Evolutionary conservation across 2,329 filamentous ascomycete species (phyloP), one percentile per base, ranked within the genome.

Genomic region (Fusarium hainanense): DNA sequence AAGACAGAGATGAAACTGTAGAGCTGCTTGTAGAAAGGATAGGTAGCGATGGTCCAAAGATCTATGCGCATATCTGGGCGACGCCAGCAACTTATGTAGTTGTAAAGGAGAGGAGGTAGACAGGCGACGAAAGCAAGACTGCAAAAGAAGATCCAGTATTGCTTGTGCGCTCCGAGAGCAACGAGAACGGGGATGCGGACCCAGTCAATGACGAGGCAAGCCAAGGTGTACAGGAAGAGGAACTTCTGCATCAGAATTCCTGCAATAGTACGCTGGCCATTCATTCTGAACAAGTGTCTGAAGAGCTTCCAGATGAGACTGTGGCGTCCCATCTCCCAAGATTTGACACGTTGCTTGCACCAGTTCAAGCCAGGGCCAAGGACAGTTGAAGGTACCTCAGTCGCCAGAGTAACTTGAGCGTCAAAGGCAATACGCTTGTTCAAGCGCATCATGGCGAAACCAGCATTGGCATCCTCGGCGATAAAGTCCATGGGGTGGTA

Each of bases 291-390:
- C 2, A 63, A 6, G 12, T 62, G 47, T 4, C 57, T 57, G 2
- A 43, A 28, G 12, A 63, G 34, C 47, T 62, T 63, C 57, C 57
- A 55, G 10, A 62, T 62, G 2, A 63, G 46, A 40, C 57, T 68
- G 55, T 70, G 67, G 0, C 67, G 54, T 16, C 67, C 66, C 57
- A 69, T 70, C 20, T 70, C 66, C 67, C 67, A 69, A 4, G 67
- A 69, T 54, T 58, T 66, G 54, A 69, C 51, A n/a, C 67, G 47
- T 40, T 69, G 67, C 27, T 70, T 70, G 54, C 59, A 70, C 67
- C 66, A 70, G 40, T 69, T 70, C n/a, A 70, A 3, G 0, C 62
- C 66, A 4, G 67, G 62, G 2, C 67, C 67, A 11, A 70, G 44
- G 2, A 70, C 58, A n/a, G 51, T 57, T 0, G 56, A 21, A 2